These are phyloP conservation scores for Metschnikowia proteae DNA, from an alignment of 805 yeast species.

Conservation along the genomic window DNA sequence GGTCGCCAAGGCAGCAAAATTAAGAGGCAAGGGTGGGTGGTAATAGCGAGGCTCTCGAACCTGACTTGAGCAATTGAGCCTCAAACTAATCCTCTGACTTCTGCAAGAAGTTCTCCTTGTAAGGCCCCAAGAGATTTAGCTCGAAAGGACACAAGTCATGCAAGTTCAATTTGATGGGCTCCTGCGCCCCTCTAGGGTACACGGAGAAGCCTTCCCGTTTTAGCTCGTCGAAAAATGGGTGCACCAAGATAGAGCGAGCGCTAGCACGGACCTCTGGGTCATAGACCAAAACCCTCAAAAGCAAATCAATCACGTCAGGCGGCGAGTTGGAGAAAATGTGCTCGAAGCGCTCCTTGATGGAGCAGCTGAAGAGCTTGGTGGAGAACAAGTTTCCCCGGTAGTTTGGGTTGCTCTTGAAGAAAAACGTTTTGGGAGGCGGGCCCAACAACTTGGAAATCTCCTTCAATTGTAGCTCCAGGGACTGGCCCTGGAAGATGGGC, in stretches of 20 bases:
- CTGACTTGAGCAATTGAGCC: not conserved
- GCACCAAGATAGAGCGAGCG: slow-evolving; percentile 80
- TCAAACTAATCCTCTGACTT: not conserved
- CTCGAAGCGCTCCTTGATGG: slow-evolving; percentile 45
- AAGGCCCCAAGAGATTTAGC: slow-evolving; percentile 45
- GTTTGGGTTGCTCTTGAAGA: slow-evolving; percentile 69
- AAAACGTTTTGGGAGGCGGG: slow-evolving; percentile 69
- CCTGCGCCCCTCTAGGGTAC: slow-evolving; percentile 49
- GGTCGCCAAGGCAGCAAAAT: too few species aligned
- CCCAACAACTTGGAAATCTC: slow-evolving; percentile 90
- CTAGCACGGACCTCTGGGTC: slow-evolving; percentile 82
- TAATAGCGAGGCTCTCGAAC: not conserved
- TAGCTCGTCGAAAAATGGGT: slow-evolving; percentile 85
- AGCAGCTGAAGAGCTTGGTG: slow-evolving; percentile 56
- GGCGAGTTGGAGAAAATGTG: slow-evolving; percentile 64
- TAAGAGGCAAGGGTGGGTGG: not conserved
- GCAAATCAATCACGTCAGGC: slow-evolving; percentile 78
- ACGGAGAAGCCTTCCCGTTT: slow-evolving; percentile 53
- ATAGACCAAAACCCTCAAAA: slow-evolving; percentile 78
- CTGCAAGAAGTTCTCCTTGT: slow-evolving; percentile 30
- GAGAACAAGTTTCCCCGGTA: slow-evolving; percentile 74
- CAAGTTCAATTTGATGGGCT: slow-evolving; percentile 42
- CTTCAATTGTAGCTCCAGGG: slow-evolving; percentile 81
- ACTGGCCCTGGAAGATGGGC: slow-evolving; percentile 94
- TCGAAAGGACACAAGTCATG: slow-evolving; percentile 74